These are phyloP conservation scores for Aspergillus conjunctus DNA, from an alignment of 495 filamentous ascomycete species.

Conservation along the genomic window DNA sequence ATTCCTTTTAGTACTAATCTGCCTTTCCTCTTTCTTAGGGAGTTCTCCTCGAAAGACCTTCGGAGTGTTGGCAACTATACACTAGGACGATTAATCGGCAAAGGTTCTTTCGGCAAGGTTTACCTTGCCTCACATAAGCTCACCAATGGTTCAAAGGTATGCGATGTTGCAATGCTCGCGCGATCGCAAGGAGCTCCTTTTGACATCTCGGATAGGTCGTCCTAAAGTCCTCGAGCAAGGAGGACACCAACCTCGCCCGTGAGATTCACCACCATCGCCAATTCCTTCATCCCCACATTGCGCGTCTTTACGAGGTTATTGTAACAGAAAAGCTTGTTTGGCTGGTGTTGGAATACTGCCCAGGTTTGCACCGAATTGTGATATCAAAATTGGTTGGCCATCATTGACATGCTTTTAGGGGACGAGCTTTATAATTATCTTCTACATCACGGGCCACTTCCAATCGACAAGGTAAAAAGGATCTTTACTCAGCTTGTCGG, in stretches of 20 bases:
- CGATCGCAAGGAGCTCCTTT: slow-evolving; percentile 2
- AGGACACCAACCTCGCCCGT: slow-evolving; percentile 90
- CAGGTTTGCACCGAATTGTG: slow-evolving; percentile 59
- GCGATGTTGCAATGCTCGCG: slow-evolving; percentile 21
- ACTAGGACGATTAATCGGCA: slow-evolving; percentile 87
- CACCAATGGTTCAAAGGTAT: slow-evolving; percentile 96
- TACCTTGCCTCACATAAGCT: slow-evolving; percentile 96
- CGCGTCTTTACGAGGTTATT: slow-evolving; percentile 94
- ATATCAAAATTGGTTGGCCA: not conserved
- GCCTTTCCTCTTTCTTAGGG: slow-evolving; percentile 52
- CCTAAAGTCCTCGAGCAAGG: slow-evolving; percentile 95
- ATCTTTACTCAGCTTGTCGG: slow-evolving; percentile 96
- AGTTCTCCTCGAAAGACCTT: slow-evolving; percentile 92
- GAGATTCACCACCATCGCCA: slow-evolving; percentile 99
- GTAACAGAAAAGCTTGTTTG: slow-evolving; percentile 94
- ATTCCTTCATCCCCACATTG: slow-evolving; percentile 97
- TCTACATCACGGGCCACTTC: slow-evolving; percentile 78
- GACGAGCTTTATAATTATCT: slow-evolving; percentile 98
- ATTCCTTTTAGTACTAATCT: slow-evolving; percentile 18
- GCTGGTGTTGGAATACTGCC: slow-evolving; percentile 96
- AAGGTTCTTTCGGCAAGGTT: slow-evolving; percentile 97
- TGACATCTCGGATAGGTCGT: slow-evolving; percentile 67
- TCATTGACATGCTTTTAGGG: slow-evolving; percentile 53
- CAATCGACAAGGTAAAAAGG: slow-evolving; percentile 86
- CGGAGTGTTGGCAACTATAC: slow-evolving; percentile 92